Evolutionary conservation across 345 rosid species (phyloP), one percentile per base, ranked within the genome.

Genomic region (Gossypium arboreum): DNA sequence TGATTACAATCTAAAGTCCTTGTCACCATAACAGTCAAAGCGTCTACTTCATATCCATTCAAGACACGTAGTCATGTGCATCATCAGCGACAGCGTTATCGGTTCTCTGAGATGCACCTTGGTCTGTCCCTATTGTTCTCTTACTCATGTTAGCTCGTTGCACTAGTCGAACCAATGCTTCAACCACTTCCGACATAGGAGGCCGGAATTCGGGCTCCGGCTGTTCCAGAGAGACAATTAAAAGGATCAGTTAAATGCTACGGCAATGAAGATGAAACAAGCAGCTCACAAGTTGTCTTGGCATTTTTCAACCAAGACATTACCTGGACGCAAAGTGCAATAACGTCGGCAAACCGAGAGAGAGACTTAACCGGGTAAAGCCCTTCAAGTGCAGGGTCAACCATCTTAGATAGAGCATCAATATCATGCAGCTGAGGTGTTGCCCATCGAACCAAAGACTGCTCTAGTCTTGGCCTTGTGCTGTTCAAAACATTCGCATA

Each of bases 371-470:
- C 90, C 0, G 97, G 99, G 81, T 92, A 96, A 75, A 93, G 97
- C 67, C 98, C 98, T 78, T 93, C 77, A 48, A 96, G 94, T n/a
- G 86, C 87, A 25, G 97, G 98, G 82, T 96, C 99, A 75, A 96
- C 98, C 98, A 96, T 96, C 88, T 92, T 93, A 0, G 92, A 76
- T 61, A 95, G 78, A n/a, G 99, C 98, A 82, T 95, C 98, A 9
- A 95, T 95, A 78, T 93, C 99, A 59, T 95, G 99, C 76, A 96
- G 98, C 87, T 96, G 98, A 75, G 99, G 99, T 54, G 97, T 93
- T 67, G 97, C 98, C 98, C 99, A 96, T 81, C 97, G 88, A 79
- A 96, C 98, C 84, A 96, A 79, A 74, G 97, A 92, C 81, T 96
- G 99, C 83, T 96, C 98, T 0, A 84, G 73, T 79, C 97, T 93